A percentile compares a stretch with the other conserved stretches of the same genome.
phyloP scores from a whole-genome alignment of 2,329 filamentous ascomycete species.

The Ascochyta lentis region DNA sequence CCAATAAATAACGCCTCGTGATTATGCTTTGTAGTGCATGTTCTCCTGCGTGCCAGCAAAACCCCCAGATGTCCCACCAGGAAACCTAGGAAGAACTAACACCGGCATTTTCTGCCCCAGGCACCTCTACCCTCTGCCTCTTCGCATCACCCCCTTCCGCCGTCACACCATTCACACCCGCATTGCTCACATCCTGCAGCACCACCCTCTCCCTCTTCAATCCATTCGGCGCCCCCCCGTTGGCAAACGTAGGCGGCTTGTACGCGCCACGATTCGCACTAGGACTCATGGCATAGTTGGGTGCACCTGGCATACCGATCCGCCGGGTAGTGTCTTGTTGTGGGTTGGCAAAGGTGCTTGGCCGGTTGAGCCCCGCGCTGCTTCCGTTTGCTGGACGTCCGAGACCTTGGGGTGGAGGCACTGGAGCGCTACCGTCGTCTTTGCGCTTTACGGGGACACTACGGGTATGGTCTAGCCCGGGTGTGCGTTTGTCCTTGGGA shows the following conservation, averaged over 20 bases:
- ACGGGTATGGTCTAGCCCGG: conserved; percentile 80
- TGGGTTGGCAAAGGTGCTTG: conserved; percentile 56
- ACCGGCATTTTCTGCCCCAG: conserved; percentile 31
- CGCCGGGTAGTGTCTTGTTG: conserved; percentile 54
- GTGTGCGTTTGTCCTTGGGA: conserved; percentile 78
- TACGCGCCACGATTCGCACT: conserved; percentile 54
- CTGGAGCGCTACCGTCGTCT: conserved; percentile 31
- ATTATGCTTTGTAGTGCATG: background rate
- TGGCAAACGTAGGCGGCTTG: conserved; percentile 50
- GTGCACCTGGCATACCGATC: conserved; percentile 58
- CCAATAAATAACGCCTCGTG: conserved; percentile 4
- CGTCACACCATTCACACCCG: conserved; percentile 32
- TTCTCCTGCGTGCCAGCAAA: background rate
- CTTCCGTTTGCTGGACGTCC: conserved; percentile 19
- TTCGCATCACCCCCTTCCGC: conserved; percentile 49
- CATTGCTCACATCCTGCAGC: conserved; percentile 57
- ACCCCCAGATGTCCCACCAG: background rate
- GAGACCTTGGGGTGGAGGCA: conserved; percentile 20
- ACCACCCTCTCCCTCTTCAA: conserved; percentile 44
- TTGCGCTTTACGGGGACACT: conserved; percentile 74
- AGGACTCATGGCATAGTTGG: conserved; percentile 49
- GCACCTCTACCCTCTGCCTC: conserved; percentile 48
- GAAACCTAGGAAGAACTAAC: conserved; percentile 5
- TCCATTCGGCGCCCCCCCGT: conserved; percentile 23
- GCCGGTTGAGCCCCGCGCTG: conserved; percentile 23